Evolutionary conservation across 1,284 basidiomycete genomes (phyloP).

Genomic region (Takashimella tepidaria): DNA sequence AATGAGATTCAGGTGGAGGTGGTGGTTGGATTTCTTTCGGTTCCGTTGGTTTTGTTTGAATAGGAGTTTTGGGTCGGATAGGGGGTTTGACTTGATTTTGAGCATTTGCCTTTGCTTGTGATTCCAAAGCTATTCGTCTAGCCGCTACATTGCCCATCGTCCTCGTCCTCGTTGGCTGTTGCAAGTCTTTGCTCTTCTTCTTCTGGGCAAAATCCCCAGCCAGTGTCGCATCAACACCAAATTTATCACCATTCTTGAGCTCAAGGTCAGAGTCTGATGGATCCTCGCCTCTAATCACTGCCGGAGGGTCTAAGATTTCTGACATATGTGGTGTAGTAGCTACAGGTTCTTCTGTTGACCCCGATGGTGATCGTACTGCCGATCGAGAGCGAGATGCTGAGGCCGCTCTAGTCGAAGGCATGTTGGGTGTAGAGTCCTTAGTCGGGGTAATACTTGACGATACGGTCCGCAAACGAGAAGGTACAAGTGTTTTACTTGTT

Average conservation of each 20-base stretch:
- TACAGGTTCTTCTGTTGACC: conserved; percentile 32
- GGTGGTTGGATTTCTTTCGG: neutral
- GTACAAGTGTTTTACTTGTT: neutral
- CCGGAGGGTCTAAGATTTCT: conserved; percentile 17
- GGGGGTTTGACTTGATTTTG: neutral
- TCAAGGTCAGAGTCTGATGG: conserved; percentile 41
- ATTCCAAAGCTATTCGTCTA: neutral
- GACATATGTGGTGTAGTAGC: conserved; percentile 27
- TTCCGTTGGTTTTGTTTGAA: neutral
- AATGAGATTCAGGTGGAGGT: no score
- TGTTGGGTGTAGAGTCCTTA: neutral
- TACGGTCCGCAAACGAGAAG: conserved; percentile 9
- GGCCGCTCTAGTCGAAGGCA: neutral
- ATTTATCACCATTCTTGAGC: neutral
- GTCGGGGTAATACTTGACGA: conserved; percentile 1
- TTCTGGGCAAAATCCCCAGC: no score
- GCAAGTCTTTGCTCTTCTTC: neutral
- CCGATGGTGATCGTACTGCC: conserved; percentile 23
- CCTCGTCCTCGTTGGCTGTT: neutral
- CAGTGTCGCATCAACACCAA: neutral
- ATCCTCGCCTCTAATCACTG: conserved; percentile 29
- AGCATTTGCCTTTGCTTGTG: no score
- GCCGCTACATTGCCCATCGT: neutral
- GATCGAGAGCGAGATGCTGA: neutral
- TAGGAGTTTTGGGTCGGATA: neutral